Conservation (phyloP, 768 basidiomycete species). For the Podaxis sp. region DNA sequence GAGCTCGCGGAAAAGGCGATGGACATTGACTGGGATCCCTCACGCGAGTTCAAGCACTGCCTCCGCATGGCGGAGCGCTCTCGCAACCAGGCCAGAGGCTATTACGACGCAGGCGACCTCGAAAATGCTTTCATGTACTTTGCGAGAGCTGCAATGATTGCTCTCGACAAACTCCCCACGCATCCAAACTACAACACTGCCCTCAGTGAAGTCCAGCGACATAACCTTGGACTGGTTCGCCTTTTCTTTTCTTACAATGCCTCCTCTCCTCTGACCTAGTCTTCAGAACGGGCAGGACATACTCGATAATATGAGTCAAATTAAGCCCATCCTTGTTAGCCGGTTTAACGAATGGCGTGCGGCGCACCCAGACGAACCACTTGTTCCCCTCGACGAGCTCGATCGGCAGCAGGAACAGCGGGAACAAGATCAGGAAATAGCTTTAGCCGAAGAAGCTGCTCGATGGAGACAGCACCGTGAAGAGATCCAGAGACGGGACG, state of each 20-base stretch:
- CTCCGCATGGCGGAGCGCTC: constrained; percentile 65
- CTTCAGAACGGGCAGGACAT: constrained; percentile 75
- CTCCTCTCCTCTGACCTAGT: constrained; percentile 11
- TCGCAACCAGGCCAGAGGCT: constrained; percentile 52
- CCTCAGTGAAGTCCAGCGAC: constrained; percentile 56
- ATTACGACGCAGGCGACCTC: constrained; percentile 50
- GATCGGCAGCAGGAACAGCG: constrained; percentile 28
- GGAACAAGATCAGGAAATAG: constrained; percentile 24
- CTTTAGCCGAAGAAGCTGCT: constrained; percentile 36
- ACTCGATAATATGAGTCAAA: constrained; percentile 58
- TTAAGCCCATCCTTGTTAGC: constrained; percentile 65
- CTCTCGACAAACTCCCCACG: constrained; percentile 74
- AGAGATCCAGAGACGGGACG: constrained; percentile 29
- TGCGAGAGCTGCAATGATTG: constrained; percentile 74
- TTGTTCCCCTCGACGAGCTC: constrained; percentile 22
- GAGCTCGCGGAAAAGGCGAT: constrained; percentile 67
- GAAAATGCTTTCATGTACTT: constrained; percentile 73
- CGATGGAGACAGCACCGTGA: constrained; percentile 37
- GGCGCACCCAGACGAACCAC: constrained; percentile 38
- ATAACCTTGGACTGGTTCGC: constrained; percentile 72
- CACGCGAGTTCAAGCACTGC: constrained; percentile 62
- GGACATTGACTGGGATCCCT: constrained; percentile 54
- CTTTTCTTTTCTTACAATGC: not conserved
- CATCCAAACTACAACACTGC: constrained; percentile 65
- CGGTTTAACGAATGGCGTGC: constrained; percentile 62